These are phyloP conservation scores for Articulospora tetracladia DNA, from an alignment of 495 filamentous ascomycete species.

Conservation along the genomic window DNA sequence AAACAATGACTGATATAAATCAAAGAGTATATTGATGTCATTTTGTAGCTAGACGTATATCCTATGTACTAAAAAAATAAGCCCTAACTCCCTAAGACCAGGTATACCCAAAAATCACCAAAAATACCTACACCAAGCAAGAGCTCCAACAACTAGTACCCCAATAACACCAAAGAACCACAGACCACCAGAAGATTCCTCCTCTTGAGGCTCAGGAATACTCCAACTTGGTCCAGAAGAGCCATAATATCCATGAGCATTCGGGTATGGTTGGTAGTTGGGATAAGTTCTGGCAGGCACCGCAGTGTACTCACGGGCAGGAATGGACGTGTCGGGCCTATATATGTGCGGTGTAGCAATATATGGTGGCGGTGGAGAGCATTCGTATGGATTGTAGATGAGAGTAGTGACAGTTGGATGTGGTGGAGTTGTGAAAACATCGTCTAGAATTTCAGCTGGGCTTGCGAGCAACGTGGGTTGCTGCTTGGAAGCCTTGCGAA, in stretches of 20 bases:
- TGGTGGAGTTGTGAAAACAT: not conserved
- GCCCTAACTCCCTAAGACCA: too few species aligned
- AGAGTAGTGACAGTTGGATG: not conserved
- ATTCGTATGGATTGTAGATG: too few species aligned
- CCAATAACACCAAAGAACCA: not conserved
- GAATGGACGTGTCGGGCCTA: not conserved
- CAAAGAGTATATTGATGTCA: too few species aligned
- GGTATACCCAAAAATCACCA: too few species aligned
- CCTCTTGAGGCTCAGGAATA: too few species aligned
- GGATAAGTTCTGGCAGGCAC: not conserved
- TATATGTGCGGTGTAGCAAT: not conserved
- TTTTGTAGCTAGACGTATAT: too few species aligned
- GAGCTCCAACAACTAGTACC: not conserved
- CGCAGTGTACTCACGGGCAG: not conserved
- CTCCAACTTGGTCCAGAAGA: too few species aligned
- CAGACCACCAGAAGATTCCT: too few species aligned
- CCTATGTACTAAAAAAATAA: too few species aligned
- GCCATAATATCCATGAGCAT: too few species aligned
- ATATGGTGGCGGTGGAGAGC: not conserved
- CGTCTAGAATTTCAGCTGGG: not conserved
- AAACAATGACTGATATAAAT: too few species aligned
- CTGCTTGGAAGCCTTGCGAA: not conserved
- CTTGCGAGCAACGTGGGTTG: not conserved
- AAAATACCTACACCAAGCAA: constrained; percentile 1
- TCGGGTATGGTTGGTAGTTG: not conserved